Evolutionary conservation across 2,329 filamentous ascomycete species (phyloP).

Genomic region (Biscogniauxia mediterranea): DNA sequence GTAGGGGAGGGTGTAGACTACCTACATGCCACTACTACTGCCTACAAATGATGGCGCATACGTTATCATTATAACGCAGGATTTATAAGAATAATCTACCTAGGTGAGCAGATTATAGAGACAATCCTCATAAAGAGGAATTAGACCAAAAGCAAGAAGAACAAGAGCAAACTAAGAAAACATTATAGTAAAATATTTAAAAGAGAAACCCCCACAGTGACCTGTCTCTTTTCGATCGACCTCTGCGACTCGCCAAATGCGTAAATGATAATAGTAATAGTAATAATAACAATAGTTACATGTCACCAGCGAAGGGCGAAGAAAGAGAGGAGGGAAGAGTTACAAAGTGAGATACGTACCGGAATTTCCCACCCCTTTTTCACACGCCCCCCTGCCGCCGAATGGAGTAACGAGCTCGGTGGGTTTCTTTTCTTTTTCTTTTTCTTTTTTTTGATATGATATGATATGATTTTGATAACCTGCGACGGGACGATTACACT

Average conservation of each 20-base stretch:
- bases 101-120: not conserved
- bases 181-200: no score
- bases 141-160: not conserved
- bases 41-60: not conserved
- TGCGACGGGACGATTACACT: not conserved
- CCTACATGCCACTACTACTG: no score
- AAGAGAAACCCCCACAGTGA: not conserved
- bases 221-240: not conserved
- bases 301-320: not conserved
- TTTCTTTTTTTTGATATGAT: not conserved
- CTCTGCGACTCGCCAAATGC: not conserved
- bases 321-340: not conserved
- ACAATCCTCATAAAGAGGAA: not conserved
- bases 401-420: constrained; percentile 3
- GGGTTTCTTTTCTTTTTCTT: not conserved
- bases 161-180: no score
- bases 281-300: not conserved
- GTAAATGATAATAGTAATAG: not conserved
- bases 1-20: not conserved
- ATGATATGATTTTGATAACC: not conserved
- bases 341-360: not conserved
- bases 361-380: not conserved
- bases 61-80: not conserved
- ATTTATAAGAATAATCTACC: not conserved
- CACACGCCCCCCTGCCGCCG: not conserved